Evolutionary conservation across 1,139 yeast species (phyloP).

Genomic region (Blastobotrys aristatus): DNA sequence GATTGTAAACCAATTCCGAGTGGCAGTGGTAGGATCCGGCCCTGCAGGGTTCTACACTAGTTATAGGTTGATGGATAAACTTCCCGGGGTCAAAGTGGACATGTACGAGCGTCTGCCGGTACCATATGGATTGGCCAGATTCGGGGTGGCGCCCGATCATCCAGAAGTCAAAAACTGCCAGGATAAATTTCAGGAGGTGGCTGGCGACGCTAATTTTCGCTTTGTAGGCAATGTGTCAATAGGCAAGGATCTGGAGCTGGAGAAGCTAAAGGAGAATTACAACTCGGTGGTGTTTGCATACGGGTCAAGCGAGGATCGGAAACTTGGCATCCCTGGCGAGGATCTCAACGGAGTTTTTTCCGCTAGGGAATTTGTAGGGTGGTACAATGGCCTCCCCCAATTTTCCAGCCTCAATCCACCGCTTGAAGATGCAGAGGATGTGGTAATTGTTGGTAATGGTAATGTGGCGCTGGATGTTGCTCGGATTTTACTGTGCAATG

Average conservation of each 20-base stretch:
- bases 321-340: conserved; percentile 57
- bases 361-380: conserved; percentile 84
- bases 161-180: conserved; percentile 84
- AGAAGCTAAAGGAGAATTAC: conserved; percentile 49
- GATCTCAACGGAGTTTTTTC: conserved; percentile 59
- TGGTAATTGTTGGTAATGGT: conserved; percentile 90
- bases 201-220: conserved; percentile 39
- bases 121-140: conserved; percentile 86
- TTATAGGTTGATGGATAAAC: conserved; percentile 58
- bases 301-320: conserved; percentile 69
- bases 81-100: conserved; percentile 35
- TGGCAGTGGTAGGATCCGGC: conserved; percentile 89
- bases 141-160: conserved; percentile 99
- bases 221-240: conserved; percentile 74
- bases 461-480: conserved; percentile 96
- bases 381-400: conserved; percentile 93
- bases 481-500: conserved; percentile 61
- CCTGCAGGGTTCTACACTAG: conserved; percentile 96
- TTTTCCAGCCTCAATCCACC: conserved; percentile 45
- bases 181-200: conserved; percentile 64
- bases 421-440: conserved; percentile 56
- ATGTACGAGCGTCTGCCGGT: conserved; percentile 77
- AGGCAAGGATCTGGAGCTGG: conserved; percentile 52
- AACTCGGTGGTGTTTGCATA: conserved; percentile 75
- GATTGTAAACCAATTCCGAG: conserved; percentile 27